These are phyloP conservation scores for Physocladia obscura DNA, from an alignment of 192 early-diverging fungal species.

Conservation along the genomic window DNA sequence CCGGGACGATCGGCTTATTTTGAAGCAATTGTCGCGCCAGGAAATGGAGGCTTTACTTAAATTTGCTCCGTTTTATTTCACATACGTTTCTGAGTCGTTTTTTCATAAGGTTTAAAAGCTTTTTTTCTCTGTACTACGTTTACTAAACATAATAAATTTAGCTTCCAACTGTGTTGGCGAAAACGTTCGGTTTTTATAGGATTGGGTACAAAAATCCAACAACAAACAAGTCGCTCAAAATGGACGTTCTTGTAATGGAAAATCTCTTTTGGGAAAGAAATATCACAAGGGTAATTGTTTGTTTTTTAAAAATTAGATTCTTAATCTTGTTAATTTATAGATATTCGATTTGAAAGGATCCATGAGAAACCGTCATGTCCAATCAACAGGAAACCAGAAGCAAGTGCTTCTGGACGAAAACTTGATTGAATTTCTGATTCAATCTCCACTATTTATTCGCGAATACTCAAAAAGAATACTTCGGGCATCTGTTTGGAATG, in stretches of 20 bases:
- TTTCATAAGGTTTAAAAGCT: constrained; percentile 65
- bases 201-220: constrained; percentile 43
- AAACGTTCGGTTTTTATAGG: constrained; percentile 53
- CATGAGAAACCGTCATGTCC: constrained; percentile 88
- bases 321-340: constrained; percentile 52
- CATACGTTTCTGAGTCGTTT: constrained; percentile 66
- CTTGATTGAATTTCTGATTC: constrained; percentile 77
- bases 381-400: constrained; percentile 78
- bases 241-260: constrained; percentile 58
- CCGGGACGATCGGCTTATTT: constrained; percentile 51
- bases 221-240: constrained; percentile 32
- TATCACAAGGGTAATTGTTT: constrained; percentile 59
- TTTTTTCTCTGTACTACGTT: constrained; percentile 3
- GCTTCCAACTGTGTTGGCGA: constrained; percentile 46
- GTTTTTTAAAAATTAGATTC: neutral
- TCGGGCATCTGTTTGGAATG: constrained; percentile 83
- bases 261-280: constrained; percentile 66
- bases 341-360: constrained; percentile 91
- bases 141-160: constrained; percentile 74
- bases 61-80: constrained; percentile 54
- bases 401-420: constrained; percentile 94
- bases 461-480: constrained; percentile 86
- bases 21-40: constrained; percentile 56
- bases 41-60: constrained; percentile 51
- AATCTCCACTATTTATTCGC: constrained; percentile 87